Base-by-base conservation (phyloP, 2,329 filamentous ascomycete species). In the Verticillium nonalfalfae region DNA sequence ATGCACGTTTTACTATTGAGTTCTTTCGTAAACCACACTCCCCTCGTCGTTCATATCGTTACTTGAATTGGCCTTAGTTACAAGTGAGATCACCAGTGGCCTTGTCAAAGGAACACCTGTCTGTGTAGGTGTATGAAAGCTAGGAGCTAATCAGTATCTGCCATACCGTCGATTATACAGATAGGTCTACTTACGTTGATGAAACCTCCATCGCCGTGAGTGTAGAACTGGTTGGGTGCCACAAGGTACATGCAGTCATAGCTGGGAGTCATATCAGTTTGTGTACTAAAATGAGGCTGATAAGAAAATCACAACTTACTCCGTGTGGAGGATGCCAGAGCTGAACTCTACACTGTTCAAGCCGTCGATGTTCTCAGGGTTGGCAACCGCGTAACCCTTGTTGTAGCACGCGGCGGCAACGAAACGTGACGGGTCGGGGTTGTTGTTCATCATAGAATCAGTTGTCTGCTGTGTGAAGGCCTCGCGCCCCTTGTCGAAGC, bases 181-280 rank as follows among this genome's bases (percentile, higher is more conserved):
- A 31, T 31, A 5, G 18, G 10, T 36, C 9, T 21, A 35, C 61
- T 60, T 14, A 62, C 61, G 61, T 62, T 62, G 58, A 62, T 62
- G 55, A 62, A 62, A 55, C 61, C 61, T 54, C 61, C 61, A 38
- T 62, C 61, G 15, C 61, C 61, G 14, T 26, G n/a, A n/a, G 61
- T 62, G 61, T 36, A 62, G 36, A 62, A 59, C 40, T 62, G 61
- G 58, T 62, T 62, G 2, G 61, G 61, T 5, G 61, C 61, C 9
- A 58, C 61, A 45, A 62, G 59, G 58, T 62, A 62, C 50, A 62
- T 59, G 58, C 61, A 62, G 31, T 60, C 58, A 21, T 62, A 62
- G 38, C 45, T 52, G 26, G 10, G 7, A 5, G n/a, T 45, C 45
- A 11, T 3, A 7, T 52, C 18, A 52, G 45, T 18, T 21, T 11